phyloP scores from a whole-genome alignment of 805 yeast species.

The Pichia kluyveri region DNA sequence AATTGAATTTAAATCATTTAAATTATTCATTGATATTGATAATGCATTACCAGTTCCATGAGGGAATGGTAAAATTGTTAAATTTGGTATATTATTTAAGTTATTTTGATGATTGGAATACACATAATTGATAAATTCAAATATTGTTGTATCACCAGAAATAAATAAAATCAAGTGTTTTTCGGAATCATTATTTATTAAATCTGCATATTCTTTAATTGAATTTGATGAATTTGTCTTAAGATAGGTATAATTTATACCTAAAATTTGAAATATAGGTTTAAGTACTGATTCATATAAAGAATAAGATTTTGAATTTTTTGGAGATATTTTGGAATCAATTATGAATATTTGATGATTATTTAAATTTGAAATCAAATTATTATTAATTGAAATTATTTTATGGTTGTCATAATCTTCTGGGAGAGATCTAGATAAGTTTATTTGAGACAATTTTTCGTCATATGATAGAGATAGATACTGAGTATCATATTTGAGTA shows the following conservation, averaged over 20 bases:
- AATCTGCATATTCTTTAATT: conserved; percentile 27
- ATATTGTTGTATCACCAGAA: conserved; percentile 82
- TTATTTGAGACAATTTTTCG: not conserved
- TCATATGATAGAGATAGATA: not conserved
- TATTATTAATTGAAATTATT: not conserved
- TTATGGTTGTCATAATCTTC: too few species aligned
- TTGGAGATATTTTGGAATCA: not conserved
- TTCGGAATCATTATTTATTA: not conserved
- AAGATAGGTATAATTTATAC: conserved; percentile 19
- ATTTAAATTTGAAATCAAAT: not conserved
- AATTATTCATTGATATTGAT: conserved; percentile 47
- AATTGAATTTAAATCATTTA: conserved; percentile 27
- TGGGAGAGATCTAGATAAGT: not conserved
- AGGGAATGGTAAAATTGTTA: conserved; percentile 41
- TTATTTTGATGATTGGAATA: not conserved
- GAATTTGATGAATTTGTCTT: conserved; percentile 32
- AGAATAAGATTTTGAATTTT: not conserved
- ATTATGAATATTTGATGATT: not conserved
- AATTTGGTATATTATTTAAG: not conserved
- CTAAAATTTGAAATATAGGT: conserved; percentile 37
- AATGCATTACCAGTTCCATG: conserved; percentile 86
- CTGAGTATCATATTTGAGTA: too few species aligned
- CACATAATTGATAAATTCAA: conserved; percentile 56
- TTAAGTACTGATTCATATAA: conserved; percentile 30
- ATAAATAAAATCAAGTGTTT: conserved; percentile 45